These are phyloP conservation scores for Clathrus columnatus DNA, from an alignment of 768 basidiomycete genomes.

Conservation along the genomic window DNA sequence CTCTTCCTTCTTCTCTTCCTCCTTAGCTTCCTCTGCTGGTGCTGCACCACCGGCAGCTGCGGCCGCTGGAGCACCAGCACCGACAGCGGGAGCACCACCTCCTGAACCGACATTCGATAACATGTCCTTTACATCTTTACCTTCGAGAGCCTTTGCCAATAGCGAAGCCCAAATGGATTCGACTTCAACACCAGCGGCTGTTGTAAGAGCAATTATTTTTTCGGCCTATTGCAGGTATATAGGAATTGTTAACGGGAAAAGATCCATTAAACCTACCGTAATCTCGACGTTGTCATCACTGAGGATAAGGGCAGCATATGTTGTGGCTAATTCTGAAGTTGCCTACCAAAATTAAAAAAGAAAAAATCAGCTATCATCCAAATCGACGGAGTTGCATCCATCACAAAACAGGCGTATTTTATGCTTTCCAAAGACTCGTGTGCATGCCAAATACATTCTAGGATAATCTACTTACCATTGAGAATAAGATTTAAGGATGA, in stretches of 20 bases:
- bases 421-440: too few relatives aligned
- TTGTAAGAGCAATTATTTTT: slow-evolving; percentile 81
- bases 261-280: slow-evolving; percentile 54
- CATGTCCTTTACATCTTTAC: slow-evolving; percentile 94
- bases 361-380: background rate
- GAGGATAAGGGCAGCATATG: slow-evolving; percentile 97
- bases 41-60: slow-evolving; percentile 53
- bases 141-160: slow-evolving; percentile 95
- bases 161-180: slow-evolving; percentile 98
- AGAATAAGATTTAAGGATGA: too few relatives aligned
- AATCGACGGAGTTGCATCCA: background rate
- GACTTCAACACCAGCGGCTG: slow-evolving; percentile 74
- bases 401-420: background rate
- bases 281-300: slow-evolving; percentile 97
- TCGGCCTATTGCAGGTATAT: slow-evolving; percentile 51
- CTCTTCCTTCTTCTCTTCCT: slow-evolving; percentile 80
- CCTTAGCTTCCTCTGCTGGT: slow-evolving; percentile 65
- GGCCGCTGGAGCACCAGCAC: slow-evolving; percentile 40
- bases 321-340: slow-evolving; percentile 75
- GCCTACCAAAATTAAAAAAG: slow-evolving; percentile 26
- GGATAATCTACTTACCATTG: too few relatives aligned
- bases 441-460: too few relatives aligned
- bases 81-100: slow-evolving; percentile 74
- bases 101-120: slow-evolving; percentile 92
- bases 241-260: background rate